Evolutionary conservation across 2,329 filamentous ascomycete genomes (phyloP), one percentile per base, ranked within the genome.

Genomic region (Aspergillus udagawae): DNA sequence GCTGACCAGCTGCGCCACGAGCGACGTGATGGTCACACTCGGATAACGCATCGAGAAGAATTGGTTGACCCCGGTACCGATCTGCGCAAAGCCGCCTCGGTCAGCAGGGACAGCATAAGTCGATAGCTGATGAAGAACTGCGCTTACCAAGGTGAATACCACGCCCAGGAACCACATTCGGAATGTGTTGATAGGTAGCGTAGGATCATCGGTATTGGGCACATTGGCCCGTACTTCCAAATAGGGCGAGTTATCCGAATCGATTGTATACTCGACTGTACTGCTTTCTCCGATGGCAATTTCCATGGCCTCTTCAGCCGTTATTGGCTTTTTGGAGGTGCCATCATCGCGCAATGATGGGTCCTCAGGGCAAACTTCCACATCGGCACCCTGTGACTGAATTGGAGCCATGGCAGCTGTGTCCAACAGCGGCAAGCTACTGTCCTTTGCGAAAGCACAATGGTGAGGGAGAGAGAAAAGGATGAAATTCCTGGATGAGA

Each of bases 11-110:
- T 80, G 75, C 0, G 77, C 76, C 0, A 79, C 77, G 12, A 79
- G 69, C 0, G 75, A 74, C 3, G 75, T 74, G 50, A 80, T 79
- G 52, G 71, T 71, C 12, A 80, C 73, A 12, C 74, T 71, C 0
- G 77, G 77, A 56, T 79, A 78, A 12, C 77, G 72, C 54, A 79
- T 68, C 9, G 71, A 72, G 65, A 79, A 79, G 66, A 80, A 78
- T 53, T 78, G 76, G 57, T 79, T 78, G 42, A 79, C 73, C 2
- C 73, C 77, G 8, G 77, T 73, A 20, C 76, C 77, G 35, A 65
- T 25, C 56, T 59, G 17, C 8, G 17, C 8, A n/a, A 38, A 49
- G 29, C 3, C 5, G 23, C 42, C 14, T 54, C 47, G 58, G 21
- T 21, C 17, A 42, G 9, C 12, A 25, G 14, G n/a, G 4, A 27